phyloP scores from a whole-genome alignment of 768 basidiomycete species.

The Suillus lakei region DNA sequence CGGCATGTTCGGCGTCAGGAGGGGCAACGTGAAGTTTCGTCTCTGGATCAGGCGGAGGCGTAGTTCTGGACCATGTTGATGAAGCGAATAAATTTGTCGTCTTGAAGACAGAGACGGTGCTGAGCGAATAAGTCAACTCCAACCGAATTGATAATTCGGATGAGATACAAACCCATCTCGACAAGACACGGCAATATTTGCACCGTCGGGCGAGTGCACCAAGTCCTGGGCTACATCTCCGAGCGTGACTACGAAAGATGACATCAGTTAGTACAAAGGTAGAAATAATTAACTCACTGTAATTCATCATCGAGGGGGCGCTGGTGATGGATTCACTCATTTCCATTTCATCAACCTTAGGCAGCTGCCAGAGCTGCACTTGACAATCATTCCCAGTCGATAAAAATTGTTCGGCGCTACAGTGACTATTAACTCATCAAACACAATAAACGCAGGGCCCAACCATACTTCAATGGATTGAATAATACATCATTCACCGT shows the following conservation, averaged over 20 bases:
- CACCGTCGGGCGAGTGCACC: slow-evolving; percentile 46
- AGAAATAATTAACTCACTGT: slow-evolving; percentile 19
- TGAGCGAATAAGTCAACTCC: slow-evolving; percentile 12
- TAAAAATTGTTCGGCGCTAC: slow-evolving; percentile 45
- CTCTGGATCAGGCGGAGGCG: slow-evolving; percentile 14
- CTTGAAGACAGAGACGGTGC: slow-evolving; percentile 26
- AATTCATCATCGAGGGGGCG: slow-evolving; percentile 15
- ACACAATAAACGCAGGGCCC: slow-evolving; percentile 13
- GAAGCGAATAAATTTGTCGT: slow-evolving; percentile 26
- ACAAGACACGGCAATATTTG: slow-evolving; percentile 42
- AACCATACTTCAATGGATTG: slow-evolving; percentile 50
- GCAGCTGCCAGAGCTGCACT: slow-evolving; percentile 48
- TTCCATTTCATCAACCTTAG: slow-evolving; percentile 24
- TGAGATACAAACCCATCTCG: slow-evolving; percentile 30
- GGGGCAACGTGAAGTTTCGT: slow-evolving; percentile 22
- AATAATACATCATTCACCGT: slow-evolving; percentile 61
- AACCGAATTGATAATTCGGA: not conserved
- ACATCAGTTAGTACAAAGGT: slow-evolving; percentile 9
- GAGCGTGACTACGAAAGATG: slow-evolving; percentile 24
- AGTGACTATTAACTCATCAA: slow-evolving; percentile 11
- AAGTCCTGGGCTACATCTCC: slow-evolving; percentile 46
- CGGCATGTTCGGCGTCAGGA: slow-evolving; percentile 27
- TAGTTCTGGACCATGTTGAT: slow-evolving; percentile 18
- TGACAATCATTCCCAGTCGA: slow-evolving; percentile 53
- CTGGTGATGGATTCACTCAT: not conserved